These are phyloP conservation scores for Pseudogymnoascus sp. DNA, from an alignment of 2,329 filamentous ascomycete genomes.

Conservation along the genomic window DNA sequence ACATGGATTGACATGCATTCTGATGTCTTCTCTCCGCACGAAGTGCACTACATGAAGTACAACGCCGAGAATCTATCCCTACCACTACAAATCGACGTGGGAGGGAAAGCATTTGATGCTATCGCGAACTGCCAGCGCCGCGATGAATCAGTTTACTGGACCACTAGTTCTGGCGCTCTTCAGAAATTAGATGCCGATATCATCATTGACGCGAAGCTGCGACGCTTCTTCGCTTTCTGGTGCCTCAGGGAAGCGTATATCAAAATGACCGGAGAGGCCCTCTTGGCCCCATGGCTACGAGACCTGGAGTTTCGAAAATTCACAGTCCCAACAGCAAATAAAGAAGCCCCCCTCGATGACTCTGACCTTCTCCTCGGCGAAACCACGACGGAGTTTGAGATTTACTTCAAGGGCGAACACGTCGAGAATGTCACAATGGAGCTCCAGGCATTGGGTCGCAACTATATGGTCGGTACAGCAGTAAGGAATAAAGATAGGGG, in stretches of 20 bases:
- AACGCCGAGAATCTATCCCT: conserved; percentile 25
- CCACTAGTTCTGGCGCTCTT: conserved; percentile 24
- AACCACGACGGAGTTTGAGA: conserved; percentile 17
- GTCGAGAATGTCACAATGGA: conserved; percentile 26
- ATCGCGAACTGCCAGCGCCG: conserved; percentile 24
- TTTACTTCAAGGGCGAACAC: conserved; percentile 21
- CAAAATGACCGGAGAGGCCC: conserved; percentile 73
- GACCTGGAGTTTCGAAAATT: conserved; percentile 64
- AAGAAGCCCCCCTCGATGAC: conserved; percentile 12
- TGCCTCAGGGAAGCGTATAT: conserved; percentile 75
- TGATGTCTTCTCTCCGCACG: conserved; percentile 59
- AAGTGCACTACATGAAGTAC: conserved; percentile 54
- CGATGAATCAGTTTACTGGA: conserved; percentile 15
- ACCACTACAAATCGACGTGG: background rate
- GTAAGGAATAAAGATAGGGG: conserved; percentile 13
- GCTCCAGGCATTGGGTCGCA: conserved; percentile 22
- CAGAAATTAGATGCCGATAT: conserved; percentile 26
- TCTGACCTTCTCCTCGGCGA: conserved; percentile 18
- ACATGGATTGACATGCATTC: conserved; percentile 65
- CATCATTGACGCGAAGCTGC: conserved; percentile 54
- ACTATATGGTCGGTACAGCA: conserved; percentile 27
- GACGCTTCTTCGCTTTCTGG: conserved; percentile 71
- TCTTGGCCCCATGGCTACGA: conserved; percentile 65
- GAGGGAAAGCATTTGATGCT: conserved; percentile 10
- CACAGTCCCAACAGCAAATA: conserved; percentile 16